Base-by-base conservation (phyloP, 768 basidiomycete species). In the Auricularia auricula-judae region DNA sequence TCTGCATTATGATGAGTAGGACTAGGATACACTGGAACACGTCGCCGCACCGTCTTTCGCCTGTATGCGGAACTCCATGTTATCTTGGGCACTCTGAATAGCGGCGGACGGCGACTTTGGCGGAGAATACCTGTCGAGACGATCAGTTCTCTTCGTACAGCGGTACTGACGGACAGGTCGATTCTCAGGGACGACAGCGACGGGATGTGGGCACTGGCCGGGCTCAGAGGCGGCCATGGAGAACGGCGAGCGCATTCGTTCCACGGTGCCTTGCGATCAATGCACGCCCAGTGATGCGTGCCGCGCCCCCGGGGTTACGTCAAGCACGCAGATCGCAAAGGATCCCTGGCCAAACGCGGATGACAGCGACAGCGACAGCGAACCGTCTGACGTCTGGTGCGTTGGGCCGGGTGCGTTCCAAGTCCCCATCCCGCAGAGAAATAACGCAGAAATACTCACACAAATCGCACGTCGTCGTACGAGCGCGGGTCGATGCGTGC, bases 381-480 rank as follows among this genome's bases (percentile, higher is more conserved):
- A 14, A 42, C 8, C 39, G 8, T 7, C 12, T 42, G 39, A 14
- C 39, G 39, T 42, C 12, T 42, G 39, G 39, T 42, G 39, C 39
- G 39, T 42, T 14, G 8, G 39, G 39, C 39, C 39, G 39, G 12
- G 39, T 14, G 39, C 39, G 39, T 2, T 42, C 39, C 7, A 42
- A 42, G 39, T 42, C 39, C 39, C 18, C 53, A 18, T 29, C 11
- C 53, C 53, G 5, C 29, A 54, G 61, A 21, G 33, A 62, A 62
- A n/a, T 34, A 53, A 14, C n/a, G 33, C 7, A 18, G 33, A 59
- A 16, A 59, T 36, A 75, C 86, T 63, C 72, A 89, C 88, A 81
- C 76, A 72, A 92, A 92, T 68, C 76, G 76, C 47, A 89, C 81
- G 67, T 90, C 85, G 33, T 82, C 74, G 66, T 89, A 86, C 64